phyloP scores from a whole-genome alignment of 1,284 basidiomycete genomes.

The Neolentinus lepideus region DNA sequence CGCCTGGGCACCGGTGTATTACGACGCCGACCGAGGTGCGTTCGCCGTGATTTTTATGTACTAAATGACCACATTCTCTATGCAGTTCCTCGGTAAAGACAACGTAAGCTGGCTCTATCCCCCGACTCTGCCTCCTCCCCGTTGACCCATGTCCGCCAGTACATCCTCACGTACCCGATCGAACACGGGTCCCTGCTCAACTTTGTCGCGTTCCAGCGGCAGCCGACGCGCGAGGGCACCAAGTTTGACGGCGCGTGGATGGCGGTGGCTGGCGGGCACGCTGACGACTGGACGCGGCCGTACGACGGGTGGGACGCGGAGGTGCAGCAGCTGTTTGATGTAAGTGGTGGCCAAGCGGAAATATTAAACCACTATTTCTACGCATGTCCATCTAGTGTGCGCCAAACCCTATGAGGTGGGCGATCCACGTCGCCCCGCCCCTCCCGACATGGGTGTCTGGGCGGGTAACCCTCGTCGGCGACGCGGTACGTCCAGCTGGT shows the following conservation, averaged over 20 bases:
- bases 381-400: too few relatives aligned
- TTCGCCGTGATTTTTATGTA: too few relatives aligned
- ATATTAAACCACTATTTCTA: too few relatives aligned
- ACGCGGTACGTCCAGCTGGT: constrained; percentile 17
- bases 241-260: constrained; percentile 21
- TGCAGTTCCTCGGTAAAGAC: background rate
- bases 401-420: constrained; percentile 24
- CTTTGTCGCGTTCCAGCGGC: constrained; percentile 20
- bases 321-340: constrained; percentile 21
- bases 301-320: constrained; percentile 25
- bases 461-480: constrained; percentile 20
- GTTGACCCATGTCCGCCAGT: background rate
- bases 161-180: constrained; percentile 1
- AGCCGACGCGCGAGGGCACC: constrained; percentile 18
- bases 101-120: background rate
- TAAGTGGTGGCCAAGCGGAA: too few relatives aligned
- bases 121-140: too few relatives aligned
- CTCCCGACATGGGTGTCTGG: constrained; percentile 17
- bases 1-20: constrained; percentile 22
- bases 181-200: constrained; percentile 13
- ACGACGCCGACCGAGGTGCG: background rate
- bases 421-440: constrained; percentile 19
- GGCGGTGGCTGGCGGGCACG: constrained; percentile 15
- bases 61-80: too few relatives aligned
- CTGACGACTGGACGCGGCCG: constrained; percentile 18